These are phyloP conservation scores for Candida saitoana DNA, from an alignment of 805 yeast genomes.

Conservation along the genomic window DNA sequence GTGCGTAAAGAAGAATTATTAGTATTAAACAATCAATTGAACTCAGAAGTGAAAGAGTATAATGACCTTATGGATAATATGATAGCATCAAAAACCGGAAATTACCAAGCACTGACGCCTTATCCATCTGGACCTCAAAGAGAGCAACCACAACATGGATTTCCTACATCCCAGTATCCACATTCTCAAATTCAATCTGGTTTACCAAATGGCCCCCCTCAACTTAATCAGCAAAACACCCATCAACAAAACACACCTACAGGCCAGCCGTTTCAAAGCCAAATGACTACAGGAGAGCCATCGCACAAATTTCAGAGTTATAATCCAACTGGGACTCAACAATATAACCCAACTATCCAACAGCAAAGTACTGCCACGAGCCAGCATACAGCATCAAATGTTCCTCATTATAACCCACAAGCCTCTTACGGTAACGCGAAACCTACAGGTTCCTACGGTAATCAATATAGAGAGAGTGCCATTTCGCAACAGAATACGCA, in stretches of 20 bases:
- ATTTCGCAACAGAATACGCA: background rate
- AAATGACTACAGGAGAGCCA: background rate
- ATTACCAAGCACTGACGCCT: conserved; percentile 9
- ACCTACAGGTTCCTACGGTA: background rate
- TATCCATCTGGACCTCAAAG: conserved; percentile 8
- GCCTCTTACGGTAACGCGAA: background rate
- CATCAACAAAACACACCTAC: background rate
- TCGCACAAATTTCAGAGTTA: background rate
- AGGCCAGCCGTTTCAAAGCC: background rate
- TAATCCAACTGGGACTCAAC: background rate
- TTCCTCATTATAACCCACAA: background rate
- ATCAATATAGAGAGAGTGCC: background rate
- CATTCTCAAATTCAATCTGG: background rate
- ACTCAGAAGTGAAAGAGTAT: conserved; percentile 63
- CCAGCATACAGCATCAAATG: background rate
- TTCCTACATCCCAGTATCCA: background rate
- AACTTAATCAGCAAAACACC: background rate
- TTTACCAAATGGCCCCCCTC: background rate
- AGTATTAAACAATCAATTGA: conserved; percentile 65
- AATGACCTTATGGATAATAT: conserved; percentile 61
- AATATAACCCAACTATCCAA: background rate
- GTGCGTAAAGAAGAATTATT: conserved; percentile 73
- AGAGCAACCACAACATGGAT: conserved; percentile 1
- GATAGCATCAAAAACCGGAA: conserved; percentile 20
- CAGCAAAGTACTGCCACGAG: background rate